phyloP scores from a whole-genome alignment of 164 flowering plant genomes.

The Akebia trifoliata region DNA sequence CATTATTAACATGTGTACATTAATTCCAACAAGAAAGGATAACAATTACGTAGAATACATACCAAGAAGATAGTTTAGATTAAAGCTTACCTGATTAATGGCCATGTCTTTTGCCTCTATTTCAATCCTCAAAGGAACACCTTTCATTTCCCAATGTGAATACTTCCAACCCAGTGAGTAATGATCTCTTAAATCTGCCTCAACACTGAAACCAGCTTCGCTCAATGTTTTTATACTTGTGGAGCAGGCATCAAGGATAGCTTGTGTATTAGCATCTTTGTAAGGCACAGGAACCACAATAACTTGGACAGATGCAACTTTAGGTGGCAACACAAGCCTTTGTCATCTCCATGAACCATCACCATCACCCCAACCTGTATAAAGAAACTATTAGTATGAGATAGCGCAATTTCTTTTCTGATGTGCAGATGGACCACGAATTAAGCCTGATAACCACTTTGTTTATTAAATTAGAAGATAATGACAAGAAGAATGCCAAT shows the following conservation, averaged over 20 bases:
- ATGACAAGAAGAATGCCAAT: too few species aligned
- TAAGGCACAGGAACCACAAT: conserved; percentile 83
- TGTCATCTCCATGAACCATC: conserved; percentile 98
- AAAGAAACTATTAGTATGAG: too few species aligned
- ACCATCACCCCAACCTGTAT: conserved; percentile 92
- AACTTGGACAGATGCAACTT: conserved; percentile 83
- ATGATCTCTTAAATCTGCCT: conserved; percentile 74
- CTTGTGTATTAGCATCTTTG: conserved; percentile 81
- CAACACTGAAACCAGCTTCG: conserved; percentile 69
- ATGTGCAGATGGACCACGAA: too few species aligned
- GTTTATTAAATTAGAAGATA: too few species aligned
- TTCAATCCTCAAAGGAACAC: conserved; percentile 93
- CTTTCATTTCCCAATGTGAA: conserved; percentile 95
- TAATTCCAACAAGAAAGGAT: too few species aligned
- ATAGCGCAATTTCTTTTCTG: too few species aligned
- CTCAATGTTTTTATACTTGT: conserved; percentile 51
- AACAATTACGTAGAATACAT: too few species aligned
- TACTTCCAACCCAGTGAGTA: conserved; percentile 99
- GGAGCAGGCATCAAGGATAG: conserved; percentile 71
- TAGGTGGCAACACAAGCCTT: conserved; percentile 94
- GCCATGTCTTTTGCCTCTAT: conserved; percentile 91
- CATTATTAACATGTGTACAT: too few species aligned
- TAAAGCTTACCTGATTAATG: conserved; percentile 61
- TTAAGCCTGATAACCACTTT: too few species aligned
- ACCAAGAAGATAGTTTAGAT: background rate